These are phyloP conservation scores for Metschnikowia drakensbergensis DNA, from an alignment of 805 yeast species.

Conservation along the genomic window DNA sequence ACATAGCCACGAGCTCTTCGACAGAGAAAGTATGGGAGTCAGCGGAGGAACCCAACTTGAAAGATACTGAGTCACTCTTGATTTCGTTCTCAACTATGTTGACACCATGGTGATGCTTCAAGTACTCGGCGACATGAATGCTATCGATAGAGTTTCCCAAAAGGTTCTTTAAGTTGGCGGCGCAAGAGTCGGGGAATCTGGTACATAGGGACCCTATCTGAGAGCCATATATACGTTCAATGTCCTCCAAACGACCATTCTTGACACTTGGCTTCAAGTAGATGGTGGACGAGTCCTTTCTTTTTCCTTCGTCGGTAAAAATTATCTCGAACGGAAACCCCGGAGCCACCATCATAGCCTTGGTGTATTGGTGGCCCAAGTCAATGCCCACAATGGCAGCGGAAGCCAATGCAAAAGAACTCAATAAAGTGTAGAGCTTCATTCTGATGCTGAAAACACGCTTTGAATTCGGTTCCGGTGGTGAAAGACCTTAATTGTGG, in stretches of 20 bases:
- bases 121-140: slow-evolving; percentile 44
- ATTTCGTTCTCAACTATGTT: slow-evolving; percentile 36
- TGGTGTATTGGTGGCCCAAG: slow-evolving; percentile 81
- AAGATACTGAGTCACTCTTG: slow-evolving; percentile 50
- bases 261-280: slow-evolving; percentile 47
- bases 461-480: background rate
- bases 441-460: slow-evolving; percentile 6
- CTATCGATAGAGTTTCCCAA: slow-evolving; percentile 61
- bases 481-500: background rate
- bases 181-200: slow-evolving; percentile 67
- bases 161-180: slow-evolving; percentile 64
- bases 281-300: slow-evolving; percentile 83
- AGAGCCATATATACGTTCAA: slow-evolving; percentile 77
- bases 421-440: slow-evolving; percentile 14
- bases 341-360: slow-evolving; percentile 87
- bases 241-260: slow-evolving; percentile 31
- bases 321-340: slow-evolving; percentile 84
- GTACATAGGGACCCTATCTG: slow-evolving; percentile 66
- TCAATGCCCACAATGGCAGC: slow-evolving; percentile 85
- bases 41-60: slow-evolving; percentile 42
- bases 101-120: slow-evolving; percentile 58
- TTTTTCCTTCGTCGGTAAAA: slow-evolving; percentile 82
- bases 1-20: slow-evolving; percentile 87
- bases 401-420: slow-evolving; percentile 16
- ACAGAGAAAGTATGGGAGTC: slow-evolving; percentile 38